These are phyloP conservation scores for Stellera chamaejasme DNA, from an alignment of 345 rosid species.

Conservation along the genomic window DNA sequence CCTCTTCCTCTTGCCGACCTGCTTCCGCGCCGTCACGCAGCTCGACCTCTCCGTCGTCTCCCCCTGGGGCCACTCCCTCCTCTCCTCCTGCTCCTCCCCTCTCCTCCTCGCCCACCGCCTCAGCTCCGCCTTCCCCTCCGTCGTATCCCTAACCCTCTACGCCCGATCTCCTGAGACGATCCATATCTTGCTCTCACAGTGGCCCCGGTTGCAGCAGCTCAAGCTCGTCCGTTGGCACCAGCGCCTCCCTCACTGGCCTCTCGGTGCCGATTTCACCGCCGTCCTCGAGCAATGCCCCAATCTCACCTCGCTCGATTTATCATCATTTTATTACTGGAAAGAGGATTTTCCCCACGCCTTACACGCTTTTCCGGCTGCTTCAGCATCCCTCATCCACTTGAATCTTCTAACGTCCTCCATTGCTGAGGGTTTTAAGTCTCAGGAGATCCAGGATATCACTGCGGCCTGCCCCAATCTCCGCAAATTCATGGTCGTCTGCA, in stretches of 20 bases:
- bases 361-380: constrained; percentile 30
- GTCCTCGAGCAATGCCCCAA: constrained; percentile 42
- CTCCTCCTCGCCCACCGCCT: constrained; percentile 47
- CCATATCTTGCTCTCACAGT: constrained; percentile 45
- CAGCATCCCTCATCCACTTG: constrained; percentile 36
- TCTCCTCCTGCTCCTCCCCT: constrained; percentile 31
- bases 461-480: constrained; percentile 52
- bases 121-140: constrained; percentile 42
- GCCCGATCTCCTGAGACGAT: constrained; percentile 47
- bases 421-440: constrained; percentile 66
- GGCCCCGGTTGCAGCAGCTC: constrained; percentile 52
- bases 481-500: constrained; percentile 53
- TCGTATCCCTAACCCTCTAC: constrained; percentile 43
- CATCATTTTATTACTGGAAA: constrained; percentile 80
- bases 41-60: constrained; percentile 84
- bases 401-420: constrained; percentile 65
- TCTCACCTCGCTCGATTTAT: constrained; percentile 49
- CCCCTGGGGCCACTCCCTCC: constrained; percentile 73
- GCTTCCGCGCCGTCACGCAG: constrained; percentile 55
- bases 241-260: constrained; percentile 28
- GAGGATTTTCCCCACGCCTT: constrained; percentile 86
- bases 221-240: constrained; percentile 88
- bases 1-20: constrained; percentile 42
- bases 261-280: constrained; percentile 50
- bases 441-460: constrained; percentile 52